Percentiles rank a stretch among this genome's conserved stretches.
Evolutionary conservation across 768 basidiomycete genomes (phyloP).

Genomic region (Leccinum arenicola): DNA sequence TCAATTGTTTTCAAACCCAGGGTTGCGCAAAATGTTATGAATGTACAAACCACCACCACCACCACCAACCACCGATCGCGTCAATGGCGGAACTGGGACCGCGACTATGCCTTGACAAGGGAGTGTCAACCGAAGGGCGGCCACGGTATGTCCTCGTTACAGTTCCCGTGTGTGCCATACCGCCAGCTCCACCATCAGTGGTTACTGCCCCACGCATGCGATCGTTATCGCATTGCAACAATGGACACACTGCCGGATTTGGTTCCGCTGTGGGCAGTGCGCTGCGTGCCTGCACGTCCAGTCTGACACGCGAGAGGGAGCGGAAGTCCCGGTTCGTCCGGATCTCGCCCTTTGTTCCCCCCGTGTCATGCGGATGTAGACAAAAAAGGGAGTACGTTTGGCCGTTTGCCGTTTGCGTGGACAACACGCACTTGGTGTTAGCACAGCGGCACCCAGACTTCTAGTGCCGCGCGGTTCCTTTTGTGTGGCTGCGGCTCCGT

Average conservation of each 20-base stretch:
- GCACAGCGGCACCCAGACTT: conserved; percentile 24
- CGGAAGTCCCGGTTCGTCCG: conserved; percentile 49
- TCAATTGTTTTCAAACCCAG: conserved; percentile 7
- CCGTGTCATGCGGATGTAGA: background rate
- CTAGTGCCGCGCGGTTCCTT: conserved; percentile 43
- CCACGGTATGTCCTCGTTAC: conserved; percentile 8
- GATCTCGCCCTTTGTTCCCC: conserved; percentile 77
- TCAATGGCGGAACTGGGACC: background rate
- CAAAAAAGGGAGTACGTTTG: conserved; percentile 1
- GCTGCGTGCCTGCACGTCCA: conserved; percentile 12
- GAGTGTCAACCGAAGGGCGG: background rate
- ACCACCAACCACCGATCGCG: conserved; percentile 16
- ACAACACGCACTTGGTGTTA: conserved; percentile 48
- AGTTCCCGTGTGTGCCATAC: conserved; percentile 5
- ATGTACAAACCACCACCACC: background rate
- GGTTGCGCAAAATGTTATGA: conserved; percentile 13
- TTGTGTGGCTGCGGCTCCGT: conserved; percentile 60
- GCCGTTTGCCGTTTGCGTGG: conserved; percentile 57
- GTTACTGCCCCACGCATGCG: conserved; percentile 3
- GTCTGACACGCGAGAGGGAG: background rate
- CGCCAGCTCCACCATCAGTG: conserved; percentile 15
- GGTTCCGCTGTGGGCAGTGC: conserved; percentile 20
- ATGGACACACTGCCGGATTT: conserved; percentile 21
- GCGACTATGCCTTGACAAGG: background rate
- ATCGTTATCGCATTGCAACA: conserved; percentile 18